Conservation (phyloP, 148 eudicot genomes). For the Dysphania ambrosioides region DNA sequence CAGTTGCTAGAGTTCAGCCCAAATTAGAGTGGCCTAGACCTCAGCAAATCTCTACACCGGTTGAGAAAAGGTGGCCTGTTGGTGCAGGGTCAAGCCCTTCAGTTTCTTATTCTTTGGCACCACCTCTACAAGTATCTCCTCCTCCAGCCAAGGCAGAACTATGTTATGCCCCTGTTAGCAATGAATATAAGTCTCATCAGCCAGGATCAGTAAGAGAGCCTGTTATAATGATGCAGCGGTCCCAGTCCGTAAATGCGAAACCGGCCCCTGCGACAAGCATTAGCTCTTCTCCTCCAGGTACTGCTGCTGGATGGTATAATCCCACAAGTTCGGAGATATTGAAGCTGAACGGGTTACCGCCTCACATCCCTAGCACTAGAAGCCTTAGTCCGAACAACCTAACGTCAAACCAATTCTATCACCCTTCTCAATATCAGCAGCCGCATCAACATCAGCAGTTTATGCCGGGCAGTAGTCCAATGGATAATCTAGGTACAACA, state of each 20-base stretch:
- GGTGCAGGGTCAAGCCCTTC: constrained; percentile 56
- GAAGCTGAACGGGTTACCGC: constrained; percentile 52
- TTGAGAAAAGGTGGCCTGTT: constrained; percentile 66
- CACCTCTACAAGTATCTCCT: constrained; percentile 55
- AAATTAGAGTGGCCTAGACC: constrained; percentile 68
- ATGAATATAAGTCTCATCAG: constrained; percentile 62
- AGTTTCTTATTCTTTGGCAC: constrained; percentile 51
- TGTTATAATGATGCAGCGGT: constrained; percentile 76
- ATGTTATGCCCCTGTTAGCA: constrained; percentile 39
- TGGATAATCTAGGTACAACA: constrained; percentile 41
- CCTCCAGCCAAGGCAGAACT: constrained; percentile 53
- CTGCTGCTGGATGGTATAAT: constrained; percentile 54
- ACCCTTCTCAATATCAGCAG: constrained; percentile 53
- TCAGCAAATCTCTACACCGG: constrained; percentile 37
- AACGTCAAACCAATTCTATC: constrained; percentile 49
- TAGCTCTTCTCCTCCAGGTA: constrained; percentile 55
- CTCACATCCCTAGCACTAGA: constrained; percentile 49
- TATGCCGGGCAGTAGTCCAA: constrained; percentile 38
- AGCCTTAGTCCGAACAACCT: constrained; percentile 41
- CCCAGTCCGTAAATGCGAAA: constrained; percentile 58
- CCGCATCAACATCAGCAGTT: constrained; percentile 35
- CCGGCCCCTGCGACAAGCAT: constrained; percentile 45
- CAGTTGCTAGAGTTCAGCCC: constrained; percentile 46
- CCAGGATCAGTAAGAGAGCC: constrained; percentile 69
- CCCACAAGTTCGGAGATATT: constrained; percentile 40